Evolutionary conservation across 139 green algal species (phyloP).

Genomic region (Desmodesmus armatus): DNA sequence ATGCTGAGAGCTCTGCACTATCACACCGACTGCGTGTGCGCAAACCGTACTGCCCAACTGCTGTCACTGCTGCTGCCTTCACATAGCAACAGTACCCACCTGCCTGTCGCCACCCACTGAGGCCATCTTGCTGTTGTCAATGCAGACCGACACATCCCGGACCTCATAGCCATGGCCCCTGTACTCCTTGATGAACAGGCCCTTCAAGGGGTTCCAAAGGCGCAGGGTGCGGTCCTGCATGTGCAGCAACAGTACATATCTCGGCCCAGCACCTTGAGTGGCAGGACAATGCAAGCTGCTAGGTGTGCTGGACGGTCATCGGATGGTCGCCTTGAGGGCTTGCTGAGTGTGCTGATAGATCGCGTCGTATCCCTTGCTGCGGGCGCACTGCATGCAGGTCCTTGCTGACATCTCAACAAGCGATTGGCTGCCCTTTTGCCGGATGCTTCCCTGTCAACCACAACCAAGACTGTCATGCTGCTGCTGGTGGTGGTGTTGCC

Average conservation of each 20-base stretch:
- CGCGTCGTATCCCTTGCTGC: too few species aligned
- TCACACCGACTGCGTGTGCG: not conserved
- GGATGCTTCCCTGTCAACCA: too few species aligned
- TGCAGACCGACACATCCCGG: conserved; percentile 69
- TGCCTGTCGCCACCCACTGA: conserved; percentile 89
- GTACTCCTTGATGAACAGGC: conserved; percentile 88
- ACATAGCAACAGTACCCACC: too few species aligned
- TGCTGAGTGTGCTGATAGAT: not conserved
- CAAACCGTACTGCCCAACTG: too few species aligned
- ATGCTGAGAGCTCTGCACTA: too few species aligned
- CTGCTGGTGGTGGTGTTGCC: not conserved
- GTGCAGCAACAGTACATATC: not conserved
- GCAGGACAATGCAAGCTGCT: not conserved
- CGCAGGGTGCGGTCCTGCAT: conserved; percentile 84
- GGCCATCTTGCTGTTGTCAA: conserved; percentile 93
- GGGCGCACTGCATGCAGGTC: too few species aligned
- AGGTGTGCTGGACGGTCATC: not conserved
- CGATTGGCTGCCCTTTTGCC: too few species aligned
- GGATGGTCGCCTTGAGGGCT: not conserved
- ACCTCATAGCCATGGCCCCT: conserved; percentile 93
- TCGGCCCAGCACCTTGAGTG: too few species aligned
- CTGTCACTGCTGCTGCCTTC: not conserved
- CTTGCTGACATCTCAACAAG: too few species aligned
- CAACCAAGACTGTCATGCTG: too few species aligned
- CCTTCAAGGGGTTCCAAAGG: conserved; percentile 90